Base-by-base conservation (phyloP, 306 rosid genomes). In the Echinosophora koreensis region DNA sequence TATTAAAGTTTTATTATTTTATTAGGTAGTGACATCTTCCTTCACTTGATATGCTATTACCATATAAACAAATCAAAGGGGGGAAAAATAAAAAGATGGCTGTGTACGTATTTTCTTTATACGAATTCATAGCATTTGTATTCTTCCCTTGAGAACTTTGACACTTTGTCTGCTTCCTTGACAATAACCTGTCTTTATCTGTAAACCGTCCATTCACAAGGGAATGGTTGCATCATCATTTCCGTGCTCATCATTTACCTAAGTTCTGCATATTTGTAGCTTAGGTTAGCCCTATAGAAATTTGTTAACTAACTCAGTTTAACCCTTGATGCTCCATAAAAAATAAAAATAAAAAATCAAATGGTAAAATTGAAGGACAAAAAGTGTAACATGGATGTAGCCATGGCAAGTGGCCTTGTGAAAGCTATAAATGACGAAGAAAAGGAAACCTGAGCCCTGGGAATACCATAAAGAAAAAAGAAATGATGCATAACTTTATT, bases 71-170 rank as follows among this genome's bases (percentile, higher is more conserved):
- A 28, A 17, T n/a, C 46, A 14, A 54, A 14, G 17, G 8, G 12
- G 1, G n/a, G 55, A 17, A 46, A 59, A 67, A 44, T 28, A 71
- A 55, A 71, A 71, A 66, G 61, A 14, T 9, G 38, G 2, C 17
- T 61, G 49, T 59, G 66, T 76, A 56, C 18, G 32, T 8, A 16
- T 18, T 30, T 38, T 39, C 18, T 44, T 49, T 37, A 22, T 55
- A 27, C 34, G 37, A 47, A 35, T 69, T 77, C 75, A 10, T 56
- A 13, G 6, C 51, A 61, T 22, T 59, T 83, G 56, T 42, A 49
- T 42, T 78, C 7, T 63, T 38, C 5, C 14, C 60, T 51, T 58
- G 47, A 79, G 78, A 73, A 73, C 8, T 51, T 74, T 7, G 78
- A 71, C 71, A 30, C 18, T 17, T 74, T 35, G 70, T 75, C 68